Base-by-base conservation (phyloP, 176 grass and related monocot species). In the Phoenix roebelenii region DNA sequence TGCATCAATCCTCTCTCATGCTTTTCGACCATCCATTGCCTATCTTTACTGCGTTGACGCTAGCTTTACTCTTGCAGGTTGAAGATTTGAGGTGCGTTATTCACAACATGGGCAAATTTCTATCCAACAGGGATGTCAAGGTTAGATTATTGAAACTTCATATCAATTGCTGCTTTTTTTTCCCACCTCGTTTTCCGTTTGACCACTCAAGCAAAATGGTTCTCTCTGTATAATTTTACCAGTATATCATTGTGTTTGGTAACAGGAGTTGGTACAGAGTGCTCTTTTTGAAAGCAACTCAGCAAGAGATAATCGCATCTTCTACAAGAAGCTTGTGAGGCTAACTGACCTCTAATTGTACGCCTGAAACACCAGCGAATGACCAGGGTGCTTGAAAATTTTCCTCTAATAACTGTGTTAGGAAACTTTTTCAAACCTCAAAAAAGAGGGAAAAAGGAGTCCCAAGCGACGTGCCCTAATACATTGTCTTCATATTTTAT, bases 41-140 rank as follows among this genome's bases (percentile, higher is more conserved):
- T 17, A 19, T 73, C 73, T 53, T 22, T 66, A 22, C 18, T 66
- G 35, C 7, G 18, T 68, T 71, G 23, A 72, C 14, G 35, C 35
- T 9, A 44, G 52, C 79, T 68, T 75, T 10, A 61, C 23, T 52
- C 61, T 14, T 50, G 58, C 82, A 98, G 94, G 94, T 93, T 52
- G 88, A 98, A 56, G 94, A 98, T 92, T 77, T 98, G 71, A 85
- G 82, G 67, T 93, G 85, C 61, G 93, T 98, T 73, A 77, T 98
- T 79, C 88, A 98, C 76, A 98, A 98, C 67, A 58, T 98, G 60
- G 88, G 94, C 10, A 98, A 86, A 57, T 98, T 93, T 62, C 67
- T 98, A 29, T 98, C 85, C 44, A 80, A 85, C 52, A 83, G 79
- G 54, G 88, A 98, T 66, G 88, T 98, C 25, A 98, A 98, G 94